These are phyloP conservation scores for Posidonia oceanica DNA, from an alignment of 116 monocot genomes.

Conservation along the genomic window DNA sequence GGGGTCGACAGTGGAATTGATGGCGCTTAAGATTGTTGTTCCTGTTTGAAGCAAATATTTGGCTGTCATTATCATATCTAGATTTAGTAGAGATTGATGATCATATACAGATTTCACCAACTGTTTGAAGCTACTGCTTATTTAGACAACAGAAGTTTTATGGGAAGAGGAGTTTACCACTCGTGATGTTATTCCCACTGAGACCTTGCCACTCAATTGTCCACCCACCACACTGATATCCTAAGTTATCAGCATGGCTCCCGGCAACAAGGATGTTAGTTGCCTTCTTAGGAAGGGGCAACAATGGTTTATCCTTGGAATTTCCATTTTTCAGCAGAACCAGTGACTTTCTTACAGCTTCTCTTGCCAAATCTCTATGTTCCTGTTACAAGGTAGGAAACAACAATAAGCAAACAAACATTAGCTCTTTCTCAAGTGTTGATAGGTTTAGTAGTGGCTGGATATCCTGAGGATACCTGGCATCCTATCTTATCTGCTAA, in stretches of 20 bases:
- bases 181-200: constrained; percentile 22
- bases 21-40: constrained; percentile 31
- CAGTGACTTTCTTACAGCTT: constrained; percentile 36
- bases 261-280: constrained; percentile 29
- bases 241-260: constrained; percentile 31
- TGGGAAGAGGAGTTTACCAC: constrained; percentile 1
- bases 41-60: constrained; percentile 9
- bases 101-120: no score
- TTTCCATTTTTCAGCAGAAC: constrained; percentile 33
- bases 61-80: not conserved
- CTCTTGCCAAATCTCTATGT: constrained; percentile 29
- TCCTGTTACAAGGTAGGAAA: constrained; percentile 5
- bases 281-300: constrained; percentile 31
- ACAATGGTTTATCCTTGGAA: not conserved
- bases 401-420: not conserved
- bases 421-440: no score
- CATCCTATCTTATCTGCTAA: constrained; percentile 17
- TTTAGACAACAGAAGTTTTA: no score
- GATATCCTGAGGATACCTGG: constrained; percentile 2
- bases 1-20: constrained; percentile 24
- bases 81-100: no score
- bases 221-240: constrained; percentile 39
- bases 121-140: no score
- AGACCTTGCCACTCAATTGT: constrained; percentile 28
- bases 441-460: no score